Evolutionary conservation across 371 early-diverging fungal species (phyloP).

Genomic region (Phascolomyces articulosus): DNA sequence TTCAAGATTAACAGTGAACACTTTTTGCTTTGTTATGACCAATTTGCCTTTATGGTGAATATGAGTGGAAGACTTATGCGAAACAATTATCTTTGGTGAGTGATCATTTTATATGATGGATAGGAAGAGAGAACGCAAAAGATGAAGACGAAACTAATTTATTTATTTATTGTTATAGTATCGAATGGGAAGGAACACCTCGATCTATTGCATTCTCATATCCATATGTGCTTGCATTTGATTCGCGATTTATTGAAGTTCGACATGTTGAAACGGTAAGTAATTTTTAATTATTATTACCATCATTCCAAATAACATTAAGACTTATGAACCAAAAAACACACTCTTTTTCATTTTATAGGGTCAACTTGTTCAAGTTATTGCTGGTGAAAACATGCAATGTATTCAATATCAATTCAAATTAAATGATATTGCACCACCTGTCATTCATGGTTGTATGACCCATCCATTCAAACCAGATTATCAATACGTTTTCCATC

Average conservation of each 20-base stretch:
- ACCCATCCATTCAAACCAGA: slow-evolving; percentile 49
- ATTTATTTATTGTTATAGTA: slow-evolving; percentile 10
- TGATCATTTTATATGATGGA: background rate
- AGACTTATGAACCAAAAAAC: no score
- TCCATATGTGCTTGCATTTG: slow-evolving; percentile 91
- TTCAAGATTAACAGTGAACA: slow-evolving; percentile 75
- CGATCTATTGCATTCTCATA: slow-evolving; percentile 68
- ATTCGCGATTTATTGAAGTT: slow-evolving; percentile 87
- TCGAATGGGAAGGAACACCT: slow-evolving; percentile 62
- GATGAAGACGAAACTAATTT: background rate
- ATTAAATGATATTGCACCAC: slow-evolving; percentile 29
- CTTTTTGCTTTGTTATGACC: slow-evolving; percentile 90
- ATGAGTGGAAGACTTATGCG: slow-evolving; percentile 37
- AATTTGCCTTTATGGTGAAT: slow-evolving; percentile 90
- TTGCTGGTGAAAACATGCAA: slow-evolving; percentile 49
- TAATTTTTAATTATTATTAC: background rate
- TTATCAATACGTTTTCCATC: slow-evolving; percentile 45
- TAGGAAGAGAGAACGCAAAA: no score
- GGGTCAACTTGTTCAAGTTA: slow-evolving; percentile 49
- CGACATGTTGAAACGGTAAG: slow-evolving; percentile 82
- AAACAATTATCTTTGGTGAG: slow-evolving; percentile 17
- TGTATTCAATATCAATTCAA: slow-evolving; percentile 44
- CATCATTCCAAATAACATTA: no score
- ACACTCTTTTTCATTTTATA: slow-evolving; percentile 13
- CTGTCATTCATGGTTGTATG: slow-evolving; percentile 53